Evolutionary conservation across 2,329 filamentous ascomycete species (phyloP).

Genomic region (Sporothrix dimorphospora): DNA sequence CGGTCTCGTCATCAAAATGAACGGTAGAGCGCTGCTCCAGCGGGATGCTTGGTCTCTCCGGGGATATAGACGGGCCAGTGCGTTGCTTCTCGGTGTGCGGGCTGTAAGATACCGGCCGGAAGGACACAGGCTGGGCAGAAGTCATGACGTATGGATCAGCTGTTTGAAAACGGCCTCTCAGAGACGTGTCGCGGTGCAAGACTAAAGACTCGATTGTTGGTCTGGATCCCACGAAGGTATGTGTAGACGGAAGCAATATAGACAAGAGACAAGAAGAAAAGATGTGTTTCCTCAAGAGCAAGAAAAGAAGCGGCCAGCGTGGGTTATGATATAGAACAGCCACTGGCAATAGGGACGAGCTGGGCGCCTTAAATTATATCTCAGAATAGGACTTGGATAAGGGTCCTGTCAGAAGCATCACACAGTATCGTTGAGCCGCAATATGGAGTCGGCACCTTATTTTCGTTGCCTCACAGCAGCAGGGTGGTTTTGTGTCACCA

Average conservation of each 20-base stretch:
- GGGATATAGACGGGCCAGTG: not conserved
- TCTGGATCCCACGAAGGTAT: not conserved
- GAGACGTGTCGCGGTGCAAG: not conserved
- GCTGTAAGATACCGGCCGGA: slow-evolving; percentile 7
- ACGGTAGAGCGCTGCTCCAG: slow-evolving; percentile 20
- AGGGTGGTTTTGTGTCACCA: not conserved
- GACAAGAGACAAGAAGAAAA: not conserved
- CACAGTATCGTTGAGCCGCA: not conserved
- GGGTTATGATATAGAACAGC: not conserved
- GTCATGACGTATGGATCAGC: not conserved
- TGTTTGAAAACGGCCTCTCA: not conserved
- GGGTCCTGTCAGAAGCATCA: not conserved
- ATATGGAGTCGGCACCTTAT: not conserved
- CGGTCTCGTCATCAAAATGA: slow-evolving; percentile 18
- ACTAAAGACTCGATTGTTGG: not conserved
- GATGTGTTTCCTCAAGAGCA: not conserved
- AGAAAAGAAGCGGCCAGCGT: not conserved
- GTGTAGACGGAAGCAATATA: not conserved
- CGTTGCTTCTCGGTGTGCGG: not conserved
- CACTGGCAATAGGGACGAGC: not conserved
- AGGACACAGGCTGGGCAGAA: not conserved
- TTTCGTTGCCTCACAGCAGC: not conserved
- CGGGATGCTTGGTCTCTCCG: not conserved
- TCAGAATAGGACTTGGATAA: not conserved
- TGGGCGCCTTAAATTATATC: not conserved